Conservation (phyloP, 139 green algal genomes). For the Desmodesmus armatus region DNA sequence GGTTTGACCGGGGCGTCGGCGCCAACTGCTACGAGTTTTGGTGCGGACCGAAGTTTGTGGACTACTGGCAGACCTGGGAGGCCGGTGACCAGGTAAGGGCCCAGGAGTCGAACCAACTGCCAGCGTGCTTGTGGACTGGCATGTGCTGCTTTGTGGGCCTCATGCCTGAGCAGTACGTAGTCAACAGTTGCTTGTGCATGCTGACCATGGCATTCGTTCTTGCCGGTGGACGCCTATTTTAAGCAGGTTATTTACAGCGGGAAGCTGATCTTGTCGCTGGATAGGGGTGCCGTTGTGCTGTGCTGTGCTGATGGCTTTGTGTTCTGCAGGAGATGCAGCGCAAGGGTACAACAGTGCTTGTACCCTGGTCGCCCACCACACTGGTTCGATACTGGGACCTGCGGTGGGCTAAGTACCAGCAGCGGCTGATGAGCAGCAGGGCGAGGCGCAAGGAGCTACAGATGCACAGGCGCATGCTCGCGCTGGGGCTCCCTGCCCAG, state of each 20-base stretch:
- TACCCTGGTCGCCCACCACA: not conserved
- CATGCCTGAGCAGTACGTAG: not conserved
- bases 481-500: slow-evolving; percentile 28
- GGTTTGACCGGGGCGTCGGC: slow-evolving; percentile 38
- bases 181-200: not conserved
- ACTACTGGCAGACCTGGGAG: slow-evolving; percentile 19
- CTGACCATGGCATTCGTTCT: not conserved
- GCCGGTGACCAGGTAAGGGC: slow-evolving; percentile 12
- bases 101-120: not conserved
- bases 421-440: not conserved
- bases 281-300: not conserved
- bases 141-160: not conserved
- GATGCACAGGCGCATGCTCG: slow-evolving; percentile 15
- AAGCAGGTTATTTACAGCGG: not conserved
- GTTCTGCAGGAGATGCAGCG: slow-evolving; percentile 4
- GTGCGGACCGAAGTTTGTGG: not conserved
- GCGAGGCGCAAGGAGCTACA: slow-evolving; percentile 2
- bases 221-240: not conserved
- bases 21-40: slow-evolving; percentile 47
- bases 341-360: not conserved
- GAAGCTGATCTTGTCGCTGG: not conserved
- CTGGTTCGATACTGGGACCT: slow-evolving; percentile 25
- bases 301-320: not conserved
- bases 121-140: not conserved
- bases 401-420: slow-evolving; percentile 18